Percentiles rank a stretch among this genome's conserved stretches.
Evolutionary conservation across 73 alveolate species (phyloP).

Genomic region (Durusdinium trenchii): DNA sequence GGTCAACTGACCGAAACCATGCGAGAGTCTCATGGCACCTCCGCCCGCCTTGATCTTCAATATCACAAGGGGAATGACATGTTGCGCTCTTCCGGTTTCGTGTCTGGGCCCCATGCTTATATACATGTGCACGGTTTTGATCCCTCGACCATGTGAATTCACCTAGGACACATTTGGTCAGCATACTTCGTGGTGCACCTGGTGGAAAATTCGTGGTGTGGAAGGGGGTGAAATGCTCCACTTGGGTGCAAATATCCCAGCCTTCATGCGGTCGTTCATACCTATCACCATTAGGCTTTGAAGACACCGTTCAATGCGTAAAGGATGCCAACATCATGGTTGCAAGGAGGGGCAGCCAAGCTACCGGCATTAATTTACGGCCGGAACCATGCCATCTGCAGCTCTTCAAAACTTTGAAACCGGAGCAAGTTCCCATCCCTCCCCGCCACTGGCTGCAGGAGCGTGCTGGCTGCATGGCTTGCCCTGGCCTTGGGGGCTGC

Average conservation of each 20-base stretch:
- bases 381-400: too few species aligned
- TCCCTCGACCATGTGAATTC: background rate
- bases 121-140: too few species aligned
- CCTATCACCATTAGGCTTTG: background rate
- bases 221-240: constrained; percentile 9
- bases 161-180: constrained; percentile 11
- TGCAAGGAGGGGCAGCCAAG: background rate
- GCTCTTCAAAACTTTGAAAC: background rate
- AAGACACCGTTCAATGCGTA: background rate
- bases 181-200: background rate
- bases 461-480: background rate
- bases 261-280: background rate
- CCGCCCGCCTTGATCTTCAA: background rate
- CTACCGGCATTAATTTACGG: background rate
- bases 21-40: background rate
- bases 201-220: background rate
- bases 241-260: background rate
- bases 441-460: too few species aligned
- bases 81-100: background rate
- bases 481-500: background rate
- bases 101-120: background rate
- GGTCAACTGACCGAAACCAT: background rate
- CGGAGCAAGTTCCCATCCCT: background rate
- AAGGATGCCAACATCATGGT: background rate
- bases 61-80: constrained; percentile 12